These are phyloP conservation scores for Phytophthora fragariaefolia DNA, from an alignment of 352 stramenopile species.

Conservation along the genomic window DNA sequence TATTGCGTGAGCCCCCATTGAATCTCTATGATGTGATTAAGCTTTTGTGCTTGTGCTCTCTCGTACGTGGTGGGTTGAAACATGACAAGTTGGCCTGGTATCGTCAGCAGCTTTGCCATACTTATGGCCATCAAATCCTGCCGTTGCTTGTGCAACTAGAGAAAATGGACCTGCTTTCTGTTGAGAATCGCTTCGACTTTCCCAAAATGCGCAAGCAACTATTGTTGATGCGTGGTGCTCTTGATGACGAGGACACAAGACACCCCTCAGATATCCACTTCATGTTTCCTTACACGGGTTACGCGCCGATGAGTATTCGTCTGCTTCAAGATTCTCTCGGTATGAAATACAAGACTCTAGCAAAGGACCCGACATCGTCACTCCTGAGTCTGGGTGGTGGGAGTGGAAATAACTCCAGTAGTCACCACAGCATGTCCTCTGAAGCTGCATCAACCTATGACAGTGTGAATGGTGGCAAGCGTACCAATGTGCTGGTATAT, in stretches of 20 bases:
- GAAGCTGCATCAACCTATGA: constrained; percentile 21
- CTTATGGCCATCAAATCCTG: constrained; percentile 78
- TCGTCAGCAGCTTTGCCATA: constrained; percentile 81
- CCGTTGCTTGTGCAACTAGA: constrained; percentile 75
- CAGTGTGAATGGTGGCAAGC: constrained; percentile 16
- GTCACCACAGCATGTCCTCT: constrained; percentile 24
- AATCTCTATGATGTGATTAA: constrained; percentile 79
- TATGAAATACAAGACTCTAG: constrained; percentile 67
- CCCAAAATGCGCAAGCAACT: constrained; percentile 53
- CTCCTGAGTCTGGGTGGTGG: constrained; percentile 31
- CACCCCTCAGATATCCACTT: constrained; percentile 76
- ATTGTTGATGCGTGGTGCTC: constrained; percentile 42
- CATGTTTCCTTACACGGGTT: constrained; percentile 88
- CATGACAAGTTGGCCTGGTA: constrained; percentile 65
- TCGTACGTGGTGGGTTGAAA: constrained; percentile 73
- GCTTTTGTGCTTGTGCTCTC: constrained; percentile 77
- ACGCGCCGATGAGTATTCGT: constrained; percentile 84
- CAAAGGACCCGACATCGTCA: constrained; percentile 43
- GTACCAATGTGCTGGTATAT: constrained; percentile 74
- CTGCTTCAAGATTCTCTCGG: constrained; percentile 78
- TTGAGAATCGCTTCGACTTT: constrained; percentile 73
- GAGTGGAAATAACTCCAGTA: constrained; percentile 27
- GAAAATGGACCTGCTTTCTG: constrained; percentile 71
- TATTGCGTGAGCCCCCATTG: constrained; percentile 71
- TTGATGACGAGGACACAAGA: constrained; percentile 63